A percentile compares a stretch with the other conserved stretches of the same genome.
Evolutionary conservation across 352 stramenopile genomes (phyloP).

Genomic region (Globisporangium recalcitrans): DNA sequence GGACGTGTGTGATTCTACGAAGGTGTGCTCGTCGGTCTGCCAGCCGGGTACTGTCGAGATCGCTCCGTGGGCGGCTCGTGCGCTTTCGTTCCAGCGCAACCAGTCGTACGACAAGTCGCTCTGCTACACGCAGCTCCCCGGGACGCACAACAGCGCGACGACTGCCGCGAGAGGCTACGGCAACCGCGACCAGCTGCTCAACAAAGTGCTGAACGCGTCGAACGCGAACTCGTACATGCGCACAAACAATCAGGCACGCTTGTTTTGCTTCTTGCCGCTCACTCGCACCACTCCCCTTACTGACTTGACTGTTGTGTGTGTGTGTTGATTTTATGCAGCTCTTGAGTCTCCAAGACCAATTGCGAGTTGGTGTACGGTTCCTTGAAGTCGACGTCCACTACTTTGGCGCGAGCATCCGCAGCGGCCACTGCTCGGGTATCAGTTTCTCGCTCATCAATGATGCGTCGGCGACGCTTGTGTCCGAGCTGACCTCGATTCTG

Average conservation of each 20-base stretch:
- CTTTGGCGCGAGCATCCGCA: slow-evolving; percentile 57
- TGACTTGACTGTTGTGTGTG: no score
- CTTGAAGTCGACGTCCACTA: slow-evolving; percentile 84
- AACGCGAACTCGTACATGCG: slow-evolving; percentile 53
- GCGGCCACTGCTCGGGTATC: slow-evolving; percentile 65
- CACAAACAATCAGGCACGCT: slow-evolving; percentile 73
- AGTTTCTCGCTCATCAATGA: slow-evolving; percentile 59
- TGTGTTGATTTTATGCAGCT: no score
- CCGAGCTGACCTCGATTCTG: slow-evolving; percentile 28
- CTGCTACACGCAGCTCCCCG: slow-evolving; percentile 60
- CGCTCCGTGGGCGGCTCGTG: slow-evolving; percentile 48
- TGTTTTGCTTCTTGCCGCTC: no score
- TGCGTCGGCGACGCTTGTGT: slow-evolving; percentile 32
- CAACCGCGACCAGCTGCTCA: slow-evolving; percentile 72
- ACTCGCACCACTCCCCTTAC: no score
- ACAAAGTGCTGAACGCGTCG: slow-evolving; percentile 45
- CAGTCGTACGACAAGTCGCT: slow-evolving; percentile 65
- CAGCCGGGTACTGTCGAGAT: slow-evolving; percentile 49
- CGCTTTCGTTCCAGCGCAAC: slow-evolving; percentile 63
- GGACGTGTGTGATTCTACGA: slow-evolving; percentile 48
- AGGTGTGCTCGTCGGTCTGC: slow-evolving; percentile 65
- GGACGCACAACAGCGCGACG: slow-evolving; percentile 75
- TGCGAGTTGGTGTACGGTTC: slow-evolving; percentile 69
- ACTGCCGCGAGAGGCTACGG: slow-evolving; percentile 64
- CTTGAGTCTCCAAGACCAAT: slow-evolving; percentile 70